Base-by-base conservation (phyloP, 2,329 filamentous ascomycete species). In the Paramyrothecium sp. region DNA sequence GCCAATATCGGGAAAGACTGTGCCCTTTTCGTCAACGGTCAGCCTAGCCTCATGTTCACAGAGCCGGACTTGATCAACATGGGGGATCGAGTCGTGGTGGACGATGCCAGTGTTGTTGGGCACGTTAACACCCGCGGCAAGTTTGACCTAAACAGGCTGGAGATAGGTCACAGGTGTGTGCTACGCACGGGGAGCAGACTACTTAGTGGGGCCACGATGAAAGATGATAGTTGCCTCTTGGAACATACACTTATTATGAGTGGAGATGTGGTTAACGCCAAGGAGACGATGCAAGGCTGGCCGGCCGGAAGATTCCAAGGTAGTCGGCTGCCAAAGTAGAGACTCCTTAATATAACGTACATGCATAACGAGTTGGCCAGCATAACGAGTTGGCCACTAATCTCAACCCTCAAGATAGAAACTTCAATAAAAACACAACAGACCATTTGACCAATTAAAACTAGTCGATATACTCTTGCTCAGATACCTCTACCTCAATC, bases 171-270 rank as follows among this genome's bases (percentile, higher is more conserved):
- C 56, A 67, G 82, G 17, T 81, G 79, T 61, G 81, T 85, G 10
- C 63, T 85, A 60, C 71, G 82, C 10, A 77, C 76, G 3, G 81
- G 81, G 2, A 81, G 78, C 48, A 71, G 82, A 33, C 66, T 86
- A 54, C 71, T 86, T 53, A 80, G 76, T 44, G 82, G 82, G 13
- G 81, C 81, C 3, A 73, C 65, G 20, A 84, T 85, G 81, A 77
- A 76, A 55, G 69, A 75, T 2, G 81, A 83, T 62, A 76, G 77
- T 20, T 81, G 81, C 61, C 67, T 86, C 38, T 65, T 86, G 38
- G 82, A 86, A 69, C 83, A 86, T 60, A 85, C 82, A 0, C 72
- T 85, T 3, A 74, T 86, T 47, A 81, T 86, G 75, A 78, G 78
- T 2, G 83, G 82, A 5, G 82, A 86, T 65, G 71, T 81, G 47